Base-by-base conservation (phyloP, 805 yeast species). In the Scheffersomyces amazonensis region DNA sequence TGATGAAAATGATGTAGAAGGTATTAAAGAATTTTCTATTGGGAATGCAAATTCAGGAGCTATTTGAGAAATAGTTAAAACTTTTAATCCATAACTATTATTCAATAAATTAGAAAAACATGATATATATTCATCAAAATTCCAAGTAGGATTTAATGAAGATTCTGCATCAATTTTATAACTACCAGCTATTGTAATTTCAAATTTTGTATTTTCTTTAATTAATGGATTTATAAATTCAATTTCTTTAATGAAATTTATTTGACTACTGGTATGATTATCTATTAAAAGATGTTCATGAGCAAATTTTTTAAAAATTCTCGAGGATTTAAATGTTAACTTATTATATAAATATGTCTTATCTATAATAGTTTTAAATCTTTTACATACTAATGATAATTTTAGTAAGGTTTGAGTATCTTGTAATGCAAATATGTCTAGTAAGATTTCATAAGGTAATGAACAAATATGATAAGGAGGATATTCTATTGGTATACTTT, bases 11-110 rank as follows among this genome's bases (percentile, higher is more conserved):
- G 28, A 34, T 11, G 31, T 13, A 13, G 30, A 8, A 23, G 23
- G 35, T 30, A n/a, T 32, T 27, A 16, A 20, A 22, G 32, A 32
- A 27, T 5, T 15, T 5, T 27, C 40, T 49, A 62, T 40, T 52
- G 49, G 46, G 40, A 74, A 72, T 28, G 51, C 58, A 48, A 80
- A 79, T 16, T 69, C 69, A 5, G 80, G 79, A 4, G 79, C 68
- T 1, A 80, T 66, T 32, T 77, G 71, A 16, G 60, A 56, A 9
- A 80, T 43, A 12, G 53, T 49, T 5, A 80, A 47, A 17, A 59
- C 60, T 22, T 62, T 52, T 7, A 78, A 43, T 30, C 76, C 78
- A 30, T 73, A 80, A 6, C 76, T 60, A 24, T 69, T 67, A 31
- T 66, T 68, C 11, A 78, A 58, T 11, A 78, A 60, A 31, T 44